A percentile compares a stretch with the other conserved stretches of the same genome.
Conservation (phyloP, 2,329 filamentous ascomycete genomes). For the Fusarium falciforme region DNA sequence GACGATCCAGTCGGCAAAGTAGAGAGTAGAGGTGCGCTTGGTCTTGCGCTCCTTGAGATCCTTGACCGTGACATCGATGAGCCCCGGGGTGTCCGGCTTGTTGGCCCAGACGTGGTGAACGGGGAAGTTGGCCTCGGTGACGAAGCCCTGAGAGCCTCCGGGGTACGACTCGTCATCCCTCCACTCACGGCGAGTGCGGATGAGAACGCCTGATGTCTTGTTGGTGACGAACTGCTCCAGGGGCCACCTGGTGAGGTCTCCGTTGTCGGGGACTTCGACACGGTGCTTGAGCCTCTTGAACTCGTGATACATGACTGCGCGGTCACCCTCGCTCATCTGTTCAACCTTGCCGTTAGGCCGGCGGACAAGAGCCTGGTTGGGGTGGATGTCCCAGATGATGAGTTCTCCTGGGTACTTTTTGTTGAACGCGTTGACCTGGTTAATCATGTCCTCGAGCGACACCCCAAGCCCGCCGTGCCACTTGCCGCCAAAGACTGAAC, state of each 20-base stretch:
- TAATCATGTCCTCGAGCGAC: conserved; percentile 43
- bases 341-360: not conserved
- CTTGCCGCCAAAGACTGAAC: conserved; percentile 3
- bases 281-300: conserved; percentile 41
- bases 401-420: conserved; percentile 46
- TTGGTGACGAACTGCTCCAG: conserved; percentile 43
- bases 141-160: conserved; percentile 43
- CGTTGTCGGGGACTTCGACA: conserved; percentile 25
- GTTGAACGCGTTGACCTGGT: conserved; percentile 46
- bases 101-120: conserved; percentile 40
- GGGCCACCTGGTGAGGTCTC: conserved; percentile 42
- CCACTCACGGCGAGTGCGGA: conserved; percentile 44
- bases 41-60: conserved; percentile 12
- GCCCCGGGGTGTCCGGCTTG: not conserved
- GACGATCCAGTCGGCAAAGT: conserved; percentile 44
- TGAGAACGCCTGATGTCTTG: conserved; percentile 41
- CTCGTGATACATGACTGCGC: conserved; percentile 29
- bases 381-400: conserved; percentile 48
- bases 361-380: not conserved
- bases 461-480: conserved; percentile 45
- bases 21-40: conserved; percentile 24
- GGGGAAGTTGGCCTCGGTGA: conserved; percentile 42
- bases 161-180: conserved; percentile 33
- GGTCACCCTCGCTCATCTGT: conserved; percentile 2
- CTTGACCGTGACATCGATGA: conserved; percentile 39